These are phyloP conservation scores for Fusarium heterosporum DNA, from an alignment of 2,329 filamentous ascomycete species.

Conservation along the genomic window DNA sequence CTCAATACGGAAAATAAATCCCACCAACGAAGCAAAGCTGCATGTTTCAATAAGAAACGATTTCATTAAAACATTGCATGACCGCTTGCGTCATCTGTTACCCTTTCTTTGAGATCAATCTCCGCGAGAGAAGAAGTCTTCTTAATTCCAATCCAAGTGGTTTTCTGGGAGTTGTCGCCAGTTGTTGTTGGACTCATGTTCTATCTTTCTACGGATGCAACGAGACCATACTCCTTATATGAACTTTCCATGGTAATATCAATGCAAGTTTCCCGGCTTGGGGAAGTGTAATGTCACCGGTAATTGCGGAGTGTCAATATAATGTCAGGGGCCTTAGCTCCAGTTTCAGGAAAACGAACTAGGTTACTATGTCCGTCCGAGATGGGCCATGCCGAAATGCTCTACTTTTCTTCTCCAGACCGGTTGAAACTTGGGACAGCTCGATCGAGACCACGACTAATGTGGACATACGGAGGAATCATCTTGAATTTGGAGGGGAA, in stretches of 20 bases:
- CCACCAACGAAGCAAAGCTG: constrained; percentile 34
- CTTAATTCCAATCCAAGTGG: constrained; percentile 8
- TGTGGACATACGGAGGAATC: constrained; percentile 33
- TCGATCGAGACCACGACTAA: constrained; percentile 28
- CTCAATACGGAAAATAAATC: constrained; percentile 27
- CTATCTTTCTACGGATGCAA: background rate
- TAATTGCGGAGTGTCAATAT: constrained; percentile 13
- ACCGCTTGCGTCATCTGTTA: constrained; percentile 9
- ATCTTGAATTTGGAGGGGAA: constrained; percentile 15
- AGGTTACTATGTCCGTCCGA: constrained; percentile 19
- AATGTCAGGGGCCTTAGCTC: constrained; percentile 36
- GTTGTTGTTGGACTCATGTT: background rate
- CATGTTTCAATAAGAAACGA: constrained; percentile 28
- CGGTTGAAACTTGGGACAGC: constrained; percentile 10
- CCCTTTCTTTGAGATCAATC: background rate
- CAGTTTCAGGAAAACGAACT: constrained; percentile 33
- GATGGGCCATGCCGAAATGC: constrained; percentile 17
- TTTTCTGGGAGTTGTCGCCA: background rate
- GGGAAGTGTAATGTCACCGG: background rate
- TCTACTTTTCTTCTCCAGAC: constrained; percentile 23
- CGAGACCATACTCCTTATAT: background rate
- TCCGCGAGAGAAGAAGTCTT: background rate
- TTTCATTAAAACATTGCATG: constrained; percentile 3
- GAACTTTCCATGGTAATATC: background rate
- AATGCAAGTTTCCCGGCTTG: background rate